phyloP scores from a whole-genome alignment of 495 filamentous ascomycete genomes.

The Haplographium delicatum region DNA sequence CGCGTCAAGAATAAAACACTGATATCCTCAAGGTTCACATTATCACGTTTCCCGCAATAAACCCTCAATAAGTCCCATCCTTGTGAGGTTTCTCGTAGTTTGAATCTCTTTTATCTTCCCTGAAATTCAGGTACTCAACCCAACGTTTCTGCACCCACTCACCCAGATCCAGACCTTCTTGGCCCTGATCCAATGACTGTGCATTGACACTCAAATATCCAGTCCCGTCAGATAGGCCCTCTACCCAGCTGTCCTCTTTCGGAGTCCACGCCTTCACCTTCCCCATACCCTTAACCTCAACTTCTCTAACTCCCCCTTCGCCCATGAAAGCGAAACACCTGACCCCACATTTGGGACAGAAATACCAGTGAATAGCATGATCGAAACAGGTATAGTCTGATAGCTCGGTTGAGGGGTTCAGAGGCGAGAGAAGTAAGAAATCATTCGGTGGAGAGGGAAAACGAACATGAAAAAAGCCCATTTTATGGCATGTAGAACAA shows the following conservation, averaged over 20 bases:
- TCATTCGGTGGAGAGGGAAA: constrained; percentile 24
- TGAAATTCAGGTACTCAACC: constrained; percentile 17
- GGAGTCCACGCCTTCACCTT: constrained; percentile 13
- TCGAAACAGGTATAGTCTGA: constrained; percentile 27
- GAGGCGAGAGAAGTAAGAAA: constrained; percentile 29
- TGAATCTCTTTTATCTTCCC: background rate
- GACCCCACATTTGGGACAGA: constrained; percentile 29
- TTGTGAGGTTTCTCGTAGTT: constrained; percentile 9
- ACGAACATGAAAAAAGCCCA: constrained; percentile 30
- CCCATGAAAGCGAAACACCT: constrained; percentile 32
- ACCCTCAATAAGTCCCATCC: constrained; percentile 7
- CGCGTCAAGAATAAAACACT: too few relatives aligned
- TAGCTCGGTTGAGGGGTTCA: constrained; percentile 22
- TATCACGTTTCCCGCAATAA: background rate
- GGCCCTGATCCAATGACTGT: constrained; percentile 13
- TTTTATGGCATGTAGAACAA: constrained; percentile 32
- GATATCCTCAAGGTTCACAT: too few relatives aligned
- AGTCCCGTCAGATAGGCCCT: background rate
- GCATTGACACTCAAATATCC: constrained; percentile 24
- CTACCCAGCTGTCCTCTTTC: constrained; percentile 14
- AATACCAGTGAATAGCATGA: constrained; percentile 26
- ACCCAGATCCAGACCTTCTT: constrained; percentile 22
- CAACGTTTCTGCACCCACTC: constrained; percentile 22
- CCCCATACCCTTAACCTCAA: constrained; percentile 19
- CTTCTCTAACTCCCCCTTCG: constrained; percentile 21